Conservation (phyloP, 2,329 filamentous ascomycete genomes). For the Bipolaris gigantea region DNA sequence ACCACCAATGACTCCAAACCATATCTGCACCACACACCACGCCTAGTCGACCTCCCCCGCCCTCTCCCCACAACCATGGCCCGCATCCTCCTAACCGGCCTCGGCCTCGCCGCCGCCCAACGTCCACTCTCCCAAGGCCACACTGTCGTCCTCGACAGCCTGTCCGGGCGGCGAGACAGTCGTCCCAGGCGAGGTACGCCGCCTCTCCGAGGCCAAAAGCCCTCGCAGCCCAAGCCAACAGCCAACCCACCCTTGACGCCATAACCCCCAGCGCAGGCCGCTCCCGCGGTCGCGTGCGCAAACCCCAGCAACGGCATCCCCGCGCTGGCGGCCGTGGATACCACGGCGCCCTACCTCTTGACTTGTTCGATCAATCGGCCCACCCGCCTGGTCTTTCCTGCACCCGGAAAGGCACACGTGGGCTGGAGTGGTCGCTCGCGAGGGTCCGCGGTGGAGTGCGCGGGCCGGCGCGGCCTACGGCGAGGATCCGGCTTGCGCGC, state of each 20-base stretch:
- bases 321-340: slow-evolving; percentile 59
- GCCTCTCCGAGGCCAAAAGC: slow-evolving; percentile 55
- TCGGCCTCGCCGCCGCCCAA: slow-evolving; percentile 57
- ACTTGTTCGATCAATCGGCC: slow-evolving; percentile 55
- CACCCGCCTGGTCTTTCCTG: slow-evolving; percentile 56
- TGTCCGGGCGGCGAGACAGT: slow-evolving; percentile 56
- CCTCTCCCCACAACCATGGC: slow-evolving; percentile 39
- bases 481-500: slow-evolving; percentile 50
- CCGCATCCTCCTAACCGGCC: slow-evolving; percentile 59
- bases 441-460: slow-evolving; percentile 47
- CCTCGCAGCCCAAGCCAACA: slow-evolving; percentile 56
- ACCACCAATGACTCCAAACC: not conserved
- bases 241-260: slow-evolving; percentile 55
- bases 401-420: slow-evolving; percentile 55
- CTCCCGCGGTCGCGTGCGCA: slow-evolving; percentile 48
- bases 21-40: not conserved
- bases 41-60: not conserved
- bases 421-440: slow-evolving; percentile 45
- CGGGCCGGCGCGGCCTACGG: slow-evolving; percentile 41
- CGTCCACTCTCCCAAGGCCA: slow-evolving; percentile 57
- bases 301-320: slow-evolving; percentile 55
- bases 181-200: slow-evolving; percentile 58
- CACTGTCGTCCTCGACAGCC: slow-evolving; percentile 54
- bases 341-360: slow-evolving; percentile 60
- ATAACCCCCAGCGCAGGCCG: slow-evolving; percentile 63